Conservation (phyloP, 176 grass and related monocot genomes). For the Raddia guianensis region DNA sequence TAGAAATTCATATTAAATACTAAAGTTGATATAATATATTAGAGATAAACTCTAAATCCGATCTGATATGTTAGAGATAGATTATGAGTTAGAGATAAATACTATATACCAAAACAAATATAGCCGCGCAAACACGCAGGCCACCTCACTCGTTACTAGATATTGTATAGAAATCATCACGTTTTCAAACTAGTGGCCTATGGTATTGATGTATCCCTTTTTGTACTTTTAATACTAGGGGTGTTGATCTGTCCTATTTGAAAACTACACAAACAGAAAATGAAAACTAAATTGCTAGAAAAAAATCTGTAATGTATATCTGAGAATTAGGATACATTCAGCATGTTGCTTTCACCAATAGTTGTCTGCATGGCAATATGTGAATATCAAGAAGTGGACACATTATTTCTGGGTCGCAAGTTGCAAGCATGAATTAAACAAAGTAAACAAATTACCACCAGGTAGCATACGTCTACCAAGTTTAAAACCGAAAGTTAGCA, state of each 20-base stretch:
- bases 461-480: background rate
- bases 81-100: no score
- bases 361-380: background rate
- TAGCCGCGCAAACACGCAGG: no score
- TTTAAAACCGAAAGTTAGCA: conserved; percentile 8
- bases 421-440: background rate
- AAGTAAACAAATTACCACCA: background rate
- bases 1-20: no score
- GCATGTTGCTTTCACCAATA: conserved; percentile 24
- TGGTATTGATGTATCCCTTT: background rate
- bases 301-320: background rate
- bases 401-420: background rate
- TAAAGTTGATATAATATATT: no score
- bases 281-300: background rate
- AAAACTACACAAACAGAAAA: background rate
- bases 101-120: no score
- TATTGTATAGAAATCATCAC: conserved; percentile 19
- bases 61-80: no score
- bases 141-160: no score
- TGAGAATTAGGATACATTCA: background rate
- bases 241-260: background rate
- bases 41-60: no score
- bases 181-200: background rate
- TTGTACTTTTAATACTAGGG: background rate
- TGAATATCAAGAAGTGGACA: background rate